Conservation (phyloP, 2,329 filamentous ascomycete genomes). For the Geoglossum cookeanum region DNA sequence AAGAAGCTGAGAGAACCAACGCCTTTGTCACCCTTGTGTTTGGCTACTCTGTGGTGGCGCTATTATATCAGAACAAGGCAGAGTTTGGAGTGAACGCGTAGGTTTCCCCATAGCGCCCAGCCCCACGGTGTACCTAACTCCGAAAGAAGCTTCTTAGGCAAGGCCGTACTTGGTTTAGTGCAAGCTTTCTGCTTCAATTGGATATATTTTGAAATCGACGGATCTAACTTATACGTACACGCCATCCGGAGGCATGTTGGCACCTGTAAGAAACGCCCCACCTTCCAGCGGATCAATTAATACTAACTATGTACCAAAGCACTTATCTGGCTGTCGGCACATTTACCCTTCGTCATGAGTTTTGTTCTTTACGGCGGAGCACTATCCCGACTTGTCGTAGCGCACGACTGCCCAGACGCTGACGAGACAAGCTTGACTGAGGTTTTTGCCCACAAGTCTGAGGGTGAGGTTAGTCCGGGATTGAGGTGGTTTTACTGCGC, state of each 20-base stretch:
- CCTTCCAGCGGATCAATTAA: neutral
- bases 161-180: constrained; percentile 37
- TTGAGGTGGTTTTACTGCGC: constrained; percentile 45
- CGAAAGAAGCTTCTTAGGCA: constrained; percentile 32
- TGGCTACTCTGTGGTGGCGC: constrained; percentile 42
- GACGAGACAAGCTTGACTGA: constrained; percentile 31
- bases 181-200: constrained; percentile 42
- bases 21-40: constrained; percentile 47
- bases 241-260: constrained; percentile 36
- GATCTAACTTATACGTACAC: constrained; percentile 35
- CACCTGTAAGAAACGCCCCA: constrained; percentile 19
- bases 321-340: constrained; percentile 34
- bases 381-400: constrained; percentile 38
- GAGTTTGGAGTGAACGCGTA: constrained; percentile 33
- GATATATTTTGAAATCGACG: constrained; percentile 46
- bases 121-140: neutral
- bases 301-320: constrained; percentile 17
- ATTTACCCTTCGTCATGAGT: constrained; percentile 43
- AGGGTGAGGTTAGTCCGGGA: constrained; percentile 30
- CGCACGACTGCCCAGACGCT: constrained; percentile 32
- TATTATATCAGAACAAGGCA: constrained; percentile 38
- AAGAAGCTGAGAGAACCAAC: constrained; percentile 36
- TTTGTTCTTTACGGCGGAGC: constrained; percentile 41
- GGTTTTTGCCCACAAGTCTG: constrained; percentile 29
- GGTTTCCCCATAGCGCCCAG: no score